These are phyloP conservation scores for Tylopilus cervinicoccineus DNA, from an alignment of 768 basidiomycete species.

Conservation along the genomic window DNA sequence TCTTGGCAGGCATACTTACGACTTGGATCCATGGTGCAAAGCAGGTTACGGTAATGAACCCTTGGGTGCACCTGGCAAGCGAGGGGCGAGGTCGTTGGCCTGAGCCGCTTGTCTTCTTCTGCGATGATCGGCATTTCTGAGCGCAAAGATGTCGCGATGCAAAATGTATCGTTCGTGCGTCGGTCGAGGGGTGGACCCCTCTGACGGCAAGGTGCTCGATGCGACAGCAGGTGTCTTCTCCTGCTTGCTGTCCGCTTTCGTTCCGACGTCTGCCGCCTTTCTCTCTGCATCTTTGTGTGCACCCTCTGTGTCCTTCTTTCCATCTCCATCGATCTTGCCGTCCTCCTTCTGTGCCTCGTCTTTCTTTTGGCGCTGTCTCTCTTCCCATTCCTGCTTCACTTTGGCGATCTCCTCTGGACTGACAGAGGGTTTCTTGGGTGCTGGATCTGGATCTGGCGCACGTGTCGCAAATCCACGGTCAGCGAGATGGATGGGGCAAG, in stretches of 20 bases:
- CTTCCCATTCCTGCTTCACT: conserved; percentile 79
- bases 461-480: conserved; percentile 73
- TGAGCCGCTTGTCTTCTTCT: conserved; percentile 63
- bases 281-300: conserved; percentile 30
- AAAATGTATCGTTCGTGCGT: conserved; percentile 73
- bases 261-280: conserved; percentile 31
- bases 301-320: conserved; percentile 8
- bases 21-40: neutral
- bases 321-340: conserved; percentile 32
- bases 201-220: conserved; percentile 29
- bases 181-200: conserved; percentile 35
- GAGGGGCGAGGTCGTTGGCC: conserved; percentile 65
- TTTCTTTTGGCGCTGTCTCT: conserved; percentile 58
- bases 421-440: conserved; percentile 30
- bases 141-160: conserved; percentile 79
- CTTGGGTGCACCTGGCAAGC: conserved; percentile 60
- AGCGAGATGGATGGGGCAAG: conserved; percentile 74
- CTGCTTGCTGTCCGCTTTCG: conserved; percentile 25
- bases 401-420: conserved; percentile 72
- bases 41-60: conserved; percentile 17
- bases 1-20: neutral
- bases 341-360: conserved; percentile 47
- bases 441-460: conserved; percentile 41
- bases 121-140: conserved; percentile 75
- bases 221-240: conserved; percentile 8